phyloP scores from a whole-genome alignment of 192 early-diverging fungal species.

The Funneliformis geosporum region DNA sequence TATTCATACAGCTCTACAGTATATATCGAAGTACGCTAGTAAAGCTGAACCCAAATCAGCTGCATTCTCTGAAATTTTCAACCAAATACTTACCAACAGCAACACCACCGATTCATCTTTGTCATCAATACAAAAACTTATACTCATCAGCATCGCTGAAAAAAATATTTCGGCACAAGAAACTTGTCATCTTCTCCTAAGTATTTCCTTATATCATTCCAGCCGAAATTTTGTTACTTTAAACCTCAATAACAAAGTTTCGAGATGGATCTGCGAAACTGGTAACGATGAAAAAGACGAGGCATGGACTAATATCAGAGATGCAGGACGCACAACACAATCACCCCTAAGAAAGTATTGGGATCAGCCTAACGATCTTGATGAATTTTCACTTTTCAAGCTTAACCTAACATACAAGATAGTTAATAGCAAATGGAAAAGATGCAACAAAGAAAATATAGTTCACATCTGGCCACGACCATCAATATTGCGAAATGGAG shows the following conservation, averaged over 20 bases:
- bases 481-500: background rate
- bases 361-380: background rate
- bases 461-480: background rate
- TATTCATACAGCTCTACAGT: too few relatives aligned
- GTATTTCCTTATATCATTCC: too few relatives aligned
- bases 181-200: too few relatives aligned
- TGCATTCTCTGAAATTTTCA: slow-evolving; percentile 7
- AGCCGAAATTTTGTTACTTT: background rate
- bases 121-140: too few relatives aligned
- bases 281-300: background rate
- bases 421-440: background rate
- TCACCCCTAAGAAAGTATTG: background rate
- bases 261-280: background rate
- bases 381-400: background rate
- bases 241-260: background rate
- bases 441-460: slow-evolving; percentile 3
- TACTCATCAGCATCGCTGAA: too few relatives aligned
- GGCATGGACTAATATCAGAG: too few relatives aligned
- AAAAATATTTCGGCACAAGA: too few relatives aligned
- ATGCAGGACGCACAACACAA: background rate
- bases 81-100: background rate
- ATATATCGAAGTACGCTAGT: too few relatives aligned
- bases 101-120: background rate
- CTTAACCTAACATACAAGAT: too few relatives aligned
- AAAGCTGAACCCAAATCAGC: background rate